Evolutionary conservation across 371 early-diverging fungal genomes (phyloP).

Genomic region (Mortierella sp.): DNA sequence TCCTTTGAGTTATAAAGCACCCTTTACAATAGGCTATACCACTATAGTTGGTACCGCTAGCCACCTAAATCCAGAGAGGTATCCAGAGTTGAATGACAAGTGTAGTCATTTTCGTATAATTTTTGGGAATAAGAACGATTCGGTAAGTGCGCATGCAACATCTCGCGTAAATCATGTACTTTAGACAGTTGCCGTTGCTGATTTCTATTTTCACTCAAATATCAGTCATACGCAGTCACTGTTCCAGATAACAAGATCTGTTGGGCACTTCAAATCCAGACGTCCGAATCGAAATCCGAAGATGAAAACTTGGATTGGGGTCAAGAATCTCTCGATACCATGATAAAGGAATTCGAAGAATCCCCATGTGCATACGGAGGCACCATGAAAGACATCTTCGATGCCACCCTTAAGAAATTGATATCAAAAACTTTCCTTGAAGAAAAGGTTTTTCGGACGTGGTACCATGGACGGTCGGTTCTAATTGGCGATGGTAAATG

Average conservation of each 20-base stretch:
- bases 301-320: constrained; percentile 6
- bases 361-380: background rate
- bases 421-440: constrained; percentile 5
- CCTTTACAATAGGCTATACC: too few relatives aligned
- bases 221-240: background rate
- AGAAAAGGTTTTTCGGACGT: constrained; percentile 6
- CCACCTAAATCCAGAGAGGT: too few relatives aligned
- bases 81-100: too few relatives aligned
- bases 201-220: background rate
- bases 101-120: too few relatives aligned
- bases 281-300: background rate
- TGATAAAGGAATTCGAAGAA: background rate
- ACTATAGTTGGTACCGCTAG: too few relatives aligned
- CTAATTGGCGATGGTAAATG: constrained; percentile 8
- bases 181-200: too few relatives aligned
- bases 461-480: constrained; percentile 4
- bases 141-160: too few relatives aligned
- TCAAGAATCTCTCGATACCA: background rate
- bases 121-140: too few relatives aligned
- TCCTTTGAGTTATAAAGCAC: too few relatives aligned
- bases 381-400: background rate
- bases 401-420: background rate
- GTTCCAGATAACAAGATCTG: background rate
- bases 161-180: too few relatives aligned
- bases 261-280: background rate